Evolutionary conservation across 2,329 filamentous ascomycete genomes (phyloP).

Genomic region (Scortechinia acanthostroma): DNA sequence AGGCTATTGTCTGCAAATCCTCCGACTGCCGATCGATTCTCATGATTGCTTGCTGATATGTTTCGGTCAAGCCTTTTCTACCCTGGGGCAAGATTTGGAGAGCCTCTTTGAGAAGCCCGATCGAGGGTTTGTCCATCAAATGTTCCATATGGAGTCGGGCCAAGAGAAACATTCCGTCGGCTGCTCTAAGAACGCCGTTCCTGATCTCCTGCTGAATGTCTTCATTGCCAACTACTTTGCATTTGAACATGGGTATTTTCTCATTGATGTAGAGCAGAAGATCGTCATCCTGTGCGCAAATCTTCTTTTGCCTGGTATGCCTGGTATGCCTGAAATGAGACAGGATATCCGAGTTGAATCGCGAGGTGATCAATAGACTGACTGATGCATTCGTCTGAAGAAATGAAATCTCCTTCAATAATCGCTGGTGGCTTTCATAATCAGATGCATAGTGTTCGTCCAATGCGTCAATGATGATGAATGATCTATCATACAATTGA

Average conservation of each 20-base stretch:
- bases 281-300: not conserved
- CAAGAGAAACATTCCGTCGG: not conserved
- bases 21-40: not conserved
- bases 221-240: not conserved
- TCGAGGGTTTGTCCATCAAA: not conserved
- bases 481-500: slow-evolving; percentile 5
- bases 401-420: not conserved
- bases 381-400: not conserved
- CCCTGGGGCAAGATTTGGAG: not conserved
- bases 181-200: not conserved
- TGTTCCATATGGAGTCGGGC: not conserved
- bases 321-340: not conserved
- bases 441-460: slow-evolving; percentile 4
- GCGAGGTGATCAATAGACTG: not conserved
- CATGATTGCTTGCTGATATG: not conserved
- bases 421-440: not conserved
- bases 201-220: not conserved
- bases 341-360: not conserved
- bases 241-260: not conserved
- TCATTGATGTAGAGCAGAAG: not conserved
- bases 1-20: not conserved
- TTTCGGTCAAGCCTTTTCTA: not conserved
- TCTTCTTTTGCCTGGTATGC: not conserved
- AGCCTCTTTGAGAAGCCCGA: not conserved
- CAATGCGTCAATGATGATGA: slow-evolving; percentile 4